Evolutionary conservation across 2,329 filamentous ascomycete species (phyloP).

Genomic region (Paecilomyces dactylethromorphus): DNA sequence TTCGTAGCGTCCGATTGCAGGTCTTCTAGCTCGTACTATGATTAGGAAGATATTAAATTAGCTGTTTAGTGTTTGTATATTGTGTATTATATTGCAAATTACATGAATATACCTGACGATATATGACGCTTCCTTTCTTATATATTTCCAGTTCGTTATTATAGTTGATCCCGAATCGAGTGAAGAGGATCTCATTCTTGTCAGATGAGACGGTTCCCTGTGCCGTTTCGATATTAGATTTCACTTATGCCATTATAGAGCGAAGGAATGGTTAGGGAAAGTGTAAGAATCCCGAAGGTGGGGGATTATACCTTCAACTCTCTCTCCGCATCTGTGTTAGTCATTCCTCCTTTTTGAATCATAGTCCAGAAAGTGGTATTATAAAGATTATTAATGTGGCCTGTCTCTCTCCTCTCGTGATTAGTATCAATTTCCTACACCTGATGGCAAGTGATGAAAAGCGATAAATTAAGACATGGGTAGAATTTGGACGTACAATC

Average conservation of each 20-base stretch:
- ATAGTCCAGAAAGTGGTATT: conserved; percentile 96
- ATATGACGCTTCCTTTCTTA: conserved; percentile 87
- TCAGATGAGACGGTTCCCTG: conserved; percentile 77
- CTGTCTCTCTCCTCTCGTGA: conserved; percentile 35
- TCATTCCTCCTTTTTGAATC: conserved; percentile 70
- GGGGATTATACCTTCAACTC: conserved; percentile 60
- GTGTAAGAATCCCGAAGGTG: too few relatives aligned
- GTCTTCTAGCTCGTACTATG: conserved; percentile 64
- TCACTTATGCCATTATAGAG: neutral
- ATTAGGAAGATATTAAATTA: neutral
- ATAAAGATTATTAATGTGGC: conserved; percentile 97
- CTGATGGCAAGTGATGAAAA: neutral
- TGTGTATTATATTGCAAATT: neutral
- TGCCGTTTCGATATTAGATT: conserved; percentile 12
- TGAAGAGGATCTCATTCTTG: conserved; percentile 95
- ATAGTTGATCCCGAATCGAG: conserved; percentile 86
- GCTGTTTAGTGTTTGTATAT: neutral
- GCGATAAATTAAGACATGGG: neutral
- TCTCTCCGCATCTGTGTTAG: conserved; percentile 71
- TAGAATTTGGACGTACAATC: conserved; percentile 62
- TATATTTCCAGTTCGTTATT: conserved; percentile 92
- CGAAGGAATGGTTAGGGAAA: too few relatives aligned
- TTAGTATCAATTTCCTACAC: conserved; percentile 3
- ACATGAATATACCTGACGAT: conserved; percentile 57
- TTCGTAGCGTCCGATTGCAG: conserved; percentile 45